A percentile compares a stretch with the other conserved stretches of the same genome.
Conservation (phyloP, 2,329 filamentous ascomycete genomes). For the Cadophora sp. region DNA sequence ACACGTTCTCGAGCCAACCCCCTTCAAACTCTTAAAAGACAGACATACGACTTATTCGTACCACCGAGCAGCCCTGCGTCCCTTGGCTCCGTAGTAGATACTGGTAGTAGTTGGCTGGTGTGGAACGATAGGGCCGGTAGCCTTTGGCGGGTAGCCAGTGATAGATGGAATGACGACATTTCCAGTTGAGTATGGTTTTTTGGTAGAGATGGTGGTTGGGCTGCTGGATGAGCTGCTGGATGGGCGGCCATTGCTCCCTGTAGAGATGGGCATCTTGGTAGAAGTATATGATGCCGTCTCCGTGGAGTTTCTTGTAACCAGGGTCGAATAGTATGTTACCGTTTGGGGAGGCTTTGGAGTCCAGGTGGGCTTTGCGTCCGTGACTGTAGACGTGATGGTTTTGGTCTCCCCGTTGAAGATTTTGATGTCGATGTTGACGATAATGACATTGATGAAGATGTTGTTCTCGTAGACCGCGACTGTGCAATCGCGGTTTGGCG, state of each 20-base stretch:
- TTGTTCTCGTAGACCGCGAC: slow-evolving; percentile 30
- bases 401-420: slow-evolving; percentile 25
- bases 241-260: slow-evolving; percentile 15
- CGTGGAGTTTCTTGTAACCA: not conserved
- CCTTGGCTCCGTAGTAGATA: not conserved
- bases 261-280: slow-evolving; percentile 14
- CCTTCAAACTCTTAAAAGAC: not conserved
- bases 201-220: not conserved
- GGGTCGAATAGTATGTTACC: not conserved
- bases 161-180: not conserved
- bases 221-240: slow-evolving; percentile 50
- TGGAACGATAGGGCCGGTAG: not conserved
- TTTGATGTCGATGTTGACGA: slow-evolving; percentile 26
- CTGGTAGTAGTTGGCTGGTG: not conserved
- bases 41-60: not conserved
- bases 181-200: slow-evolving; percentile 53
- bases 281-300: slow-evolving; percentile 3
- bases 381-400: slow-evolving; percentile 25
- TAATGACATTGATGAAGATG: slow-evolving; percentile 23
- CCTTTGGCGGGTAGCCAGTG: not conserved
- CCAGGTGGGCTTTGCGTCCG: not conserved
- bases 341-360: slow-evolving; percentile 4
- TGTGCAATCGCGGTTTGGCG: slow-evolving; percentile 28
- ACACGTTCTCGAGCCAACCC: not conserved
- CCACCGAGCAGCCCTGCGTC: slow-evolving; percentile 12